phyloP scores from a whole-genome alignment of 768 basidiomycete species.

The Leccinum disarticulatum region DNA sequence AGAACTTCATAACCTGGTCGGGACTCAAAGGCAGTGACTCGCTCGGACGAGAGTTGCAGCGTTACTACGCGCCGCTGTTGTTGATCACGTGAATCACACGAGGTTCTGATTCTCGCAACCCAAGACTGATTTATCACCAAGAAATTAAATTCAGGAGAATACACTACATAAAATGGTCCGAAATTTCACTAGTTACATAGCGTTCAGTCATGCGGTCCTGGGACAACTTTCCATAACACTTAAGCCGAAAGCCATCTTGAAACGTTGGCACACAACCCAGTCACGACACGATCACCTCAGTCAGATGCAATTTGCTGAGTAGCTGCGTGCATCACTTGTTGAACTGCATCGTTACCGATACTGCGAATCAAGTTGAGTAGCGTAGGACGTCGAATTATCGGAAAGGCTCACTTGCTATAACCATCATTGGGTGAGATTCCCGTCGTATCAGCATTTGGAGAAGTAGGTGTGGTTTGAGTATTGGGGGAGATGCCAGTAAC shows the following conservation, averaged over 20 bases:
- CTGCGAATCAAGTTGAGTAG: constrained; percentile 23
- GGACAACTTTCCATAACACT: neutral
- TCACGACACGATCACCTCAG: constrained; percentile 5
- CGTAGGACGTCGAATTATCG: neutral
- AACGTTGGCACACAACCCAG: neutral
- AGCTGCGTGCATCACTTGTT: constrained; percentile 33
- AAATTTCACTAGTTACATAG: neutral
- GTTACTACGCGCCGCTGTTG: neutral
- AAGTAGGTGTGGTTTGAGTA: constrained; percentile 33
- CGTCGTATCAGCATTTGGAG: constrained; percentile 34
- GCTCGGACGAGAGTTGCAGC: neutral
- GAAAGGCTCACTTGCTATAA: constrained; percentile 41
- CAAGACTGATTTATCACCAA: neutral
- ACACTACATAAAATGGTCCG: neutral
- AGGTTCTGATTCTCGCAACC: too few relatives aligned
- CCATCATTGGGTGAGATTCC: constrained; percentile 68
- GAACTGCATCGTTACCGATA: constrained; percentile 27
- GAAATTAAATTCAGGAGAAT: neutral
- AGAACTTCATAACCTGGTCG: constrained; percentile 64
- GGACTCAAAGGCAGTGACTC: neutral
- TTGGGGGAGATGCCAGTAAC: constrained; percentile 30
- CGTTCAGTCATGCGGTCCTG: neutral
- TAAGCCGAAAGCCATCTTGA: neutral
- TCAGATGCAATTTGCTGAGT: constrained; percentile 37
- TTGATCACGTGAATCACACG: constrained; percentile 18